Evolutionary conservation across 2,329 filamentous ascomycete genomes (phyloP), one percentile per base, ranked within the genome.

Genomic region (Pseudocercospora cruenta): DNA sequence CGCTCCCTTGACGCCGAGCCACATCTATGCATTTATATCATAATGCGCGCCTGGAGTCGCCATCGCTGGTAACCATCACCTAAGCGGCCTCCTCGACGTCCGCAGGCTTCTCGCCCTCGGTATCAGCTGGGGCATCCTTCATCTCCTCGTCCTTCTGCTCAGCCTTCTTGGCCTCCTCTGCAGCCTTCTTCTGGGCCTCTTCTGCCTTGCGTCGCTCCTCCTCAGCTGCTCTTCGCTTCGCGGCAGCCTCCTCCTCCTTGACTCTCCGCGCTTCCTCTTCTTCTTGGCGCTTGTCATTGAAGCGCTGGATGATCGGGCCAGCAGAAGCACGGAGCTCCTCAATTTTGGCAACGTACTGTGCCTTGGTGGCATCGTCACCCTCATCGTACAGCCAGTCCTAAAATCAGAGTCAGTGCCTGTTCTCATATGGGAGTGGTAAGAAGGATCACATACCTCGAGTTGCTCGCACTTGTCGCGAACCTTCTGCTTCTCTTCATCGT

Each of bases 381-480:
- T 98, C 95, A 62, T 97, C 94, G 81, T 98, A 98, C 68, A 99
- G 86, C 95, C 95, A 99, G 78, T 99, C 94, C 94, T 98, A 57
- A 2, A 21, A 10, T 26, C 9, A 14, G 14, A 8, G 51, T 55
- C 26, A 28, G 51, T 55, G 10, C 22, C 8, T 26, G 10, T 6
- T 22, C 47, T 19, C 12, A 14, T 21, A 43, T 7, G 24, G 31
- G 24, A 55, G 47, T 10, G 16, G 6, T 2, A 19, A 16, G 1
- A 6, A 7, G 5, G 16, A 16, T 6, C 60, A 78, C 91, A 84
- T 87, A 97, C 94, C 91, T 98, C 94, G 72, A 86, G 89, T 65
- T 88, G 83, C 76, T 92, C 91, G 69, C 97, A 89, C 86, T 95
- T 96, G 61, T 88, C 86, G 79, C 88, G 90, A 72, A 98, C 86